Evolutionary conservation across 768 basidiomycete genomes (phyloP), one percentile per base, ranked within the genome.

Genomic region (Hirschioporus abietinus): DNA sequence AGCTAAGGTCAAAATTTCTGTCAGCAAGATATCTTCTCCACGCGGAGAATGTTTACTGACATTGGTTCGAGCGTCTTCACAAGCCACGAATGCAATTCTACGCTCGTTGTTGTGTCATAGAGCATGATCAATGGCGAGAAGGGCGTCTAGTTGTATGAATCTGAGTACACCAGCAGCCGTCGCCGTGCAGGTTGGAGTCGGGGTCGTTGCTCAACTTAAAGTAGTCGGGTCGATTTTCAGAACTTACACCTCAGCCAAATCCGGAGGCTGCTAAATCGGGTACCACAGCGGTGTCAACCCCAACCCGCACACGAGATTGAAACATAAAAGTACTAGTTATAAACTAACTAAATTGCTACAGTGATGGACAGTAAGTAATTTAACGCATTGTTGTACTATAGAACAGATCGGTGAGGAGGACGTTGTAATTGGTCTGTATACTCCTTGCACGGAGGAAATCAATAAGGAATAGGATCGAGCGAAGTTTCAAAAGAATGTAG

Each of bases 11-110:
- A 30, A 52, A 52, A 10, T 12, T 52, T 52, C 42, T 10, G 42
- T 52, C 62, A 63, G 70, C 68, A 59, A 4, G 42, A 7, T 34
- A n/a, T 66, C 30, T 63, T 35, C n/a, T 68, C 58, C 35, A 64
- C 63, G 7, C n/a, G 17, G 60, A 35, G 23, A 65, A 35, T 66
- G 73, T 66, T 61, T 57, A 77, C 86, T 67, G 68, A 95, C 95
- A 98, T 95, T 69, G 95, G 95, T 76, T 95, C 95, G 58, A 98
- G 86, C 0, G 90, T 92, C 69, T 86, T 84, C 61, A 95, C 83
- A 60, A 98, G 88, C 95, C 95, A 98, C 70, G 89, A 86, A 74
- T 91, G 93, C 72, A 96, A 86, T 70, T 90, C 84, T 18, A 80
- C 76, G 0, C 83, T 81, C 10, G 88, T 88, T 65, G 86, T 77